These are phyloP conservation scores for Aspergillus clavatus DNA, from an alignment of 2,329 filamentous ascomycete species.

Conservation along the genomic window DNA sequence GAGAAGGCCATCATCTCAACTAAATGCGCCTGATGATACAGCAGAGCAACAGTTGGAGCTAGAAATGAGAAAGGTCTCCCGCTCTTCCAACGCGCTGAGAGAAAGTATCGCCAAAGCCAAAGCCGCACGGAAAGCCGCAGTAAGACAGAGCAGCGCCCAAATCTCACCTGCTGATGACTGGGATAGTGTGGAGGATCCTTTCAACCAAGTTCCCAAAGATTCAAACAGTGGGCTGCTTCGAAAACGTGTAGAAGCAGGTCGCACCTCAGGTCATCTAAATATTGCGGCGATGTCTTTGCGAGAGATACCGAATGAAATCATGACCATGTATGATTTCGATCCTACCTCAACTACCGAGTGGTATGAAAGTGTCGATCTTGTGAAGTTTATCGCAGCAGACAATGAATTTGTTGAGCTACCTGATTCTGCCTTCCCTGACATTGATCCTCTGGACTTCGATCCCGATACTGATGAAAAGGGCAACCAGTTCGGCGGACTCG, in stretches of 20 bases:
- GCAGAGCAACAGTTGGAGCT: slow-evolving; percentile 25
- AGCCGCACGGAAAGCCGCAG: slow-evolving; percentile 62
- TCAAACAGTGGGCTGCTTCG: slow-evolving; percentile 63
- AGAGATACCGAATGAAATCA: slow-evolving; percentile 73
- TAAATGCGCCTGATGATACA: slow-evolving; percentile 25
- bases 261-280: slow-evolving; percentile 76
- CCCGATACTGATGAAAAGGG: slow-evolving; percentile 63
- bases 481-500: slow-evolving; percentile 75
- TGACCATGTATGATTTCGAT: slow-evolving; percentile 85
- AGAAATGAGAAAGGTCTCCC: slow-evolving; percentile 47
- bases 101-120: slow-evolving; percentile 93
- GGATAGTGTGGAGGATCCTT: slow-evolving; percentile 48
- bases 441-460: slow-evolving; percentile 50
- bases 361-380: slow-evolving; percentile 88
- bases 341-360: slow-evolving; percentile 63
- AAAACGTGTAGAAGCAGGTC: slow-evolving; percentile 66
- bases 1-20: slow-evolving; percentile 28
- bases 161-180: slow-evolving; percentile 35
- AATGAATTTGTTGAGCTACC: slow-evolving; percentile 76
- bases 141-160: slow-evolving; percentile 24
- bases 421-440: slow-evolving; percentile 74
- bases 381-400: slow-evolving; percentile 77
- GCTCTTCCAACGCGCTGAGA: slow-evolving; percentile 74
- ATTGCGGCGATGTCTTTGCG: slow-evolving; percentile 79
- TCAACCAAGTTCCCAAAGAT: slow-evolving; percentile 58